Evolutionary conservation across 495 filamentous ascomycete genomes (phyloP).

Genomic region (Cercophora samala): DNA sequence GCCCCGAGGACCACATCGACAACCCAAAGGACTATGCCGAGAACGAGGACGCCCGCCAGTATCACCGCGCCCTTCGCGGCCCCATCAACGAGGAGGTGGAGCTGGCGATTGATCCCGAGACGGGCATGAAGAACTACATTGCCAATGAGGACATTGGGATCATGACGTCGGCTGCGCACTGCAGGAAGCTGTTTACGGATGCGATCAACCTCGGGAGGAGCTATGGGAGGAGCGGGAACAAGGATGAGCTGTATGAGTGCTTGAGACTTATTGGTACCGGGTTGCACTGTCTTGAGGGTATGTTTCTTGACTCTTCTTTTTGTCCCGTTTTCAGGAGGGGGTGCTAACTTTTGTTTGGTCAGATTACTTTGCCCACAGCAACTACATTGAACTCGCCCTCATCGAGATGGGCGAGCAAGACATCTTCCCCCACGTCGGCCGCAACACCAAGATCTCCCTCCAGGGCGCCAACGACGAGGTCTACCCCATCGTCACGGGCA

Average conservation of each 20-base stretch:
- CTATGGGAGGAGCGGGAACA: constrained; percentile 58
- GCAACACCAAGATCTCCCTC: constrained; percentile 61
- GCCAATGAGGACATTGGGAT: constrained; percentile 73
- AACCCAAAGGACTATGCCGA: constrained; percentile 75
- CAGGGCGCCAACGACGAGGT: constrained; percentile 60
- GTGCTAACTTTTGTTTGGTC: too few relatives aligned
- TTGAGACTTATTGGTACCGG: constrained; percentile 81
- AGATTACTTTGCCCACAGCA: constrained; percentile 88
- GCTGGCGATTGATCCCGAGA: constrained; percentile 68
- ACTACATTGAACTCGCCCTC: constrained; percentile 81
- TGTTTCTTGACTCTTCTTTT: constrained; percentile 3
- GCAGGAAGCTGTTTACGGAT: constrained; percentile 66
- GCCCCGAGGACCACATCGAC: constrained; percentile 86
- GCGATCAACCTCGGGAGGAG: constrained; percentile 70
- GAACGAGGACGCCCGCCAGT: constrained; percentile 78
- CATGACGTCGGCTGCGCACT: constrained; percentile 69
- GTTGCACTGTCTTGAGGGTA: constrained; percentile 80
- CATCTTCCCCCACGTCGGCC: constrained; percentile 83
- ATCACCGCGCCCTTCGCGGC: constrained; percentile 72
- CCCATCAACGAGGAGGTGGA: constrained; percentile 77
- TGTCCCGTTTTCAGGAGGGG: background rate
- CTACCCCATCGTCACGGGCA: constrained; percentile 81
- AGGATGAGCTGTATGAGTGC: constrained; percentile 78
- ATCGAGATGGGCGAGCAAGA: constrained; percentile 77
- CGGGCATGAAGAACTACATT: constrained; percentile 91